Base-by-base conservation (phyloP, 768 basidiomycete genomes). In the Ramaria sp. region DNA sequence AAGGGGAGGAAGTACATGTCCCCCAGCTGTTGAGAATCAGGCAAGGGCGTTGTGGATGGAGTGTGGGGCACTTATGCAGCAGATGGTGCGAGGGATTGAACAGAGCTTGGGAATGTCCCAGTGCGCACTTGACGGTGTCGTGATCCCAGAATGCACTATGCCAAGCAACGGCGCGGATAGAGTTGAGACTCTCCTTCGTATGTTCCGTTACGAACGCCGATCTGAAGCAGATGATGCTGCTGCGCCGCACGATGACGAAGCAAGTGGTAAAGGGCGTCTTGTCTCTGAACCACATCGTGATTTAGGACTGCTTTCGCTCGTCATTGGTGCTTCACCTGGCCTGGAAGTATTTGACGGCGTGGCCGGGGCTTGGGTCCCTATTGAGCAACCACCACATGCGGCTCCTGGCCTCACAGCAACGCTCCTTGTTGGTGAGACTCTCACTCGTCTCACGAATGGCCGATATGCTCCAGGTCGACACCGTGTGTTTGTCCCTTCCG, bases 161-260 rank as follows among this genome's bases (percentile, higher is more conserved):
- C 60, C 60, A 30, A 34, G 34, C 1, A 43, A 19, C 12, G 57
- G 51, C 7, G 60, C 13, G 39, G 38, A 58, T 17, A 56, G 53
- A 22, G 55, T 60, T 0, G 59, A 60, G 30, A 60, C 61, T 10
- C 57, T 62, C 22, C 49, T 62, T 12, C 30, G 61, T 4, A 59
- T 62, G 59, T 62, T 62, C 53, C 56, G 61, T 27, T 62, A 62
- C 53, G 61, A 62, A 13, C 59, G 61, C 5, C 59, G 45, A 17
- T 41, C 61, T 24, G 52, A 53, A 24, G 22, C 39, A 19, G 15
- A 24, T 27, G 55, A 50, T 45, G 50, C 49, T 51, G 17, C 50
- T 12, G 20, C 31, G 34, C 20, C 50, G 33, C 50, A 34, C 19
- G 51, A 59, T 11, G 20, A 46, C 7, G 45, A 34, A 24, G 27